Evolutionary conservation across 768 basidiomycete species (phyloP).

Genomic region (Sarcodon aspratus): DNA sequence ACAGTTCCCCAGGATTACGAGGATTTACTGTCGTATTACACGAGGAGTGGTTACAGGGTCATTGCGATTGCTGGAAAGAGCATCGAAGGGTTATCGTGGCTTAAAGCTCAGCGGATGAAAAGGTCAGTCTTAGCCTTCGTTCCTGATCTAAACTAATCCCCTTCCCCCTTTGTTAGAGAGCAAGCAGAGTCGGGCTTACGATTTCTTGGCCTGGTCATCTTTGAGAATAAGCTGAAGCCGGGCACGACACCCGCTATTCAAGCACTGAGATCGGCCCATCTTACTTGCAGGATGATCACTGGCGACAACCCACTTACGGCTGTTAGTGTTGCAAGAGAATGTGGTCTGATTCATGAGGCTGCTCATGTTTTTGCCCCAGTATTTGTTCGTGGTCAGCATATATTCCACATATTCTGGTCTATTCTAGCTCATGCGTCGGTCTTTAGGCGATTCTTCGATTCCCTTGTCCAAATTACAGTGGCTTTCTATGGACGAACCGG

Average conservation of each 20-base stretch:
- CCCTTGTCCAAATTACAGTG: conserved; percentile 67
- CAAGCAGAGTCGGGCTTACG: conserved; percentile 85
- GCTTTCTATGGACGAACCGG: conserved; percentile 83
- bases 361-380: conserved; percentile 81
- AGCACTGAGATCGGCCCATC: conserved; percentile 75
- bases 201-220: conserved; percentile 93
- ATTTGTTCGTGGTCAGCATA: conserved; percentile 55
- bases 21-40: conserved; percentile 93
- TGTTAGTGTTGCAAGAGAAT: conserved; percentile 93
- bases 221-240: conserved; percentile 94
- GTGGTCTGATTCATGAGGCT: conserved; percentile 76
- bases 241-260: conserved; percentile 88
- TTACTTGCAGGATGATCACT: conserved; percentile 96
- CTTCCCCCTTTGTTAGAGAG: conserved; percentile 43
- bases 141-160: background rate
- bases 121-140: conserved; percentile 35
- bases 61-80: conserved; percentile 98
- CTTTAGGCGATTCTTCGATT: conserved; percentile 39
- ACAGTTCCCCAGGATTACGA: conserved; percentile 94
- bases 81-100: conserved; percentile 88
- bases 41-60: conserved; percentile 91
- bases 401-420: background rate
- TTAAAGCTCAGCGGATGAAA: conserved; percentile 94
- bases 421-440: background rate
- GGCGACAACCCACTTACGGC: conserved; percentile 97